Base-by-base conservation (phyloP, 139 green algal genomes). In the Picocystis salinarum region DNA sequence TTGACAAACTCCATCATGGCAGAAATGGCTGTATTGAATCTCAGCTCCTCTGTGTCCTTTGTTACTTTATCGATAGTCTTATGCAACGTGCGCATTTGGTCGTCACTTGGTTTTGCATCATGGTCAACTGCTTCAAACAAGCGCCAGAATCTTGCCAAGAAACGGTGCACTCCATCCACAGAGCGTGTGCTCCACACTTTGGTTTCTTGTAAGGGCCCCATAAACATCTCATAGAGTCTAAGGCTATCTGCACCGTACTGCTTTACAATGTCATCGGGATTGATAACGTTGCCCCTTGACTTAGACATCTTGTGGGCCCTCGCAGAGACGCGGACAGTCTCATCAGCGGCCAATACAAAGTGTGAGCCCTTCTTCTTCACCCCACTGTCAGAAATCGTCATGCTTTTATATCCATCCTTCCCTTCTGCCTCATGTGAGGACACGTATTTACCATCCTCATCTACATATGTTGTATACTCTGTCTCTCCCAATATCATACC, bases 1-100 rank as follows among this genome's bases (percentile, higher is more conserved):
- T 98, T 98, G 23, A 93, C 64, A 58, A 94, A 94, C 65, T 97
- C 88, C 88, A 98, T 98, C 88, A 97, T 94, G 6, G 81, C 77
- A 0, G 83, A 61, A 44, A 98, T 93, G 46, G 55, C 88, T 2
- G 89, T 96, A 66, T 98, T 98, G 70, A 96, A 97, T 9, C 83
- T 70, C 74, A 98, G 63, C 44, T 78, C 69, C 58, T 96, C 86
- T 0, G 80, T 91, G 37, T 96, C 89, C 27, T 82, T 70, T 4
- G 74, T 91, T 37, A 96, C 82, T 69, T 82, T 87, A 26, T 87
- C 83, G 46, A 96, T 95, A 54, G 67, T 81, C 13, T 50, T 51
- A 59, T 95, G 75, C 45, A 94, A 52, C 20, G 65, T 47, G 1
- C 69, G 61, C 54, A 93, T 55, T 67, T 97, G 87, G 15, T 91